A percentile compares a stretch with the other conserved stretches of the same genome.
Conservation (phyloP, 202 grass and related monocot genomes). For the Digitaria exilis region DNA sequence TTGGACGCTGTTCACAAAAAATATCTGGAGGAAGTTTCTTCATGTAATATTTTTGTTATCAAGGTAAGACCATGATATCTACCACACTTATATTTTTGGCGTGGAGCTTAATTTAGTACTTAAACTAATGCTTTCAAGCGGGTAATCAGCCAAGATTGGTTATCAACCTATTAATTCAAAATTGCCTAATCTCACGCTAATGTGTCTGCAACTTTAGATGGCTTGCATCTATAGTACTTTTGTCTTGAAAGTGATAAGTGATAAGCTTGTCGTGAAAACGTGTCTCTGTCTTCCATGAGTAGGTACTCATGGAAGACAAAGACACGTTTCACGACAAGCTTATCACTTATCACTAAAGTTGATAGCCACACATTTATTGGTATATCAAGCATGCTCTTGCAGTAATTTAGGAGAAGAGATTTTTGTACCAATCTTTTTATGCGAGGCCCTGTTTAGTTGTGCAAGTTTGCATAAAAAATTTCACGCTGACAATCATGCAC, state of each 20-base stretch:
- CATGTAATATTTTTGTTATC: constrained; percentile 94
- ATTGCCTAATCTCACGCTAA: neutral
- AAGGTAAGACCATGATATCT: constrained; percentile 56
- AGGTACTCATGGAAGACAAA: too few relatives aligned
- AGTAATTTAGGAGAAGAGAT: neutral
- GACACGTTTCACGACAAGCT: too few relatives aligned
- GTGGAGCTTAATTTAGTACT: neutral
- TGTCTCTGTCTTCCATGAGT: neutral
- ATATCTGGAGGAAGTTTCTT: constrained; percentile 99
- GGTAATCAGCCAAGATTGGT: neutral
- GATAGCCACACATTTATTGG: constrained; percentile 23
- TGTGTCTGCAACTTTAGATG: neutral
- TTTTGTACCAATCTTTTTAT: neutral
- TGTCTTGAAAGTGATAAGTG: neutral
- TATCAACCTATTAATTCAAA: neutral
- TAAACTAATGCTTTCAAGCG: neutral
- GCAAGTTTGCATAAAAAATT: too few relatives aligned
- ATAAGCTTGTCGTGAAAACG: neutral
- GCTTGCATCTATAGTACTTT: neutral
- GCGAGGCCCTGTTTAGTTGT: too few relatives aligned
- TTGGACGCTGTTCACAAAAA: constrained; percentile 87
- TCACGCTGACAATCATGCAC: too few relatives aligned
- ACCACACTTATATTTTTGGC: constrained; percentile 15
- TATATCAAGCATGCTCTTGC: neutral
- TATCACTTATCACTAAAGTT: too few relatives aligned